Evolutionary conservation across 495 filamentous ascomycete genomes (phyloP).

Genomic region (Lepidopterella palustris): DNA sequence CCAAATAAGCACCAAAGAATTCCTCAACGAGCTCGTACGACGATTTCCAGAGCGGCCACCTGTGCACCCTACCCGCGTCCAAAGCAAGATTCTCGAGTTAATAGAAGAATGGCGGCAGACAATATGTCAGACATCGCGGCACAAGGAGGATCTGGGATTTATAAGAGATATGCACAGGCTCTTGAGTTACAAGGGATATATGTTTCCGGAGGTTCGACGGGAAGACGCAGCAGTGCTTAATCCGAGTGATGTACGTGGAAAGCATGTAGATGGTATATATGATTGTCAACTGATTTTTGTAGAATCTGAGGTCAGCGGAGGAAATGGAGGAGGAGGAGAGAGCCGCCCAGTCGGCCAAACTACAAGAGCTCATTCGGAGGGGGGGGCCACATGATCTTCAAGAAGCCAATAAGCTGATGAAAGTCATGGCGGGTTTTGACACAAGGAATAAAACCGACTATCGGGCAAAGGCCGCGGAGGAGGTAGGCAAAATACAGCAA

Average conservation of each 20-base stretch:
- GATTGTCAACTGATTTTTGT: neutral
- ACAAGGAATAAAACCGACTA: slow-evolving; percentile 94
- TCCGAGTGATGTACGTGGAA: slow-evolving; percentile 80
- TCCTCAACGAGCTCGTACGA: slow-evolving; percentile 95
- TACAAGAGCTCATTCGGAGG: slow-evolving; percentile 91
- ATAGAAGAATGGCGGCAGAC: slow-evolving; percentile 99
- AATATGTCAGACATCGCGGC: slow-evolving; percentile 93
- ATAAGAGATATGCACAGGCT: slow-evolving; percentile 97
- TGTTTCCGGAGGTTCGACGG: slow-evolving; percentile 81
- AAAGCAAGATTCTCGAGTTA: slow-evolving; percentile 86
- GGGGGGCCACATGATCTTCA: slow-evolving; percentile 88
- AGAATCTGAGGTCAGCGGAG: slow-evolving; percentile 93
- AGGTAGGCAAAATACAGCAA: slow-evolving; percentile 85
- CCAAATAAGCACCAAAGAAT: slow-evolving; percentile 97
- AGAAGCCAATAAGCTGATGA: slow-evolving; percentile 96
- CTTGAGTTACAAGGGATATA: slow-evolving; percentile 91
- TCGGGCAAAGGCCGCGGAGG: slow-evolving; percentile 92
- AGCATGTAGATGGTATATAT: neutral
- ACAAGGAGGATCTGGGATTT: slow-evolving; percentile 93
- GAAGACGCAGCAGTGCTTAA: slow-evolving; percentile 97
- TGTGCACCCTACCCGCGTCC: slow-evolving; percentile 74
- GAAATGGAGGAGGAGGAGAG: slow-evolving; percentile 98
- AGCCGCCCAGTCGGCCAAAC: slow-evolving; percentile 90
- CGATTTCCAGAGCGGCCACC: slow-evolving; percentile 92
- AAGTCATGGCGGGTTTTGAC: slow-evolving; percentile 97